Evolutionary conservation across 2,329 filamentous ascomycete species (phyloP).

Genomic region (Botrytis aclada): DNA sequence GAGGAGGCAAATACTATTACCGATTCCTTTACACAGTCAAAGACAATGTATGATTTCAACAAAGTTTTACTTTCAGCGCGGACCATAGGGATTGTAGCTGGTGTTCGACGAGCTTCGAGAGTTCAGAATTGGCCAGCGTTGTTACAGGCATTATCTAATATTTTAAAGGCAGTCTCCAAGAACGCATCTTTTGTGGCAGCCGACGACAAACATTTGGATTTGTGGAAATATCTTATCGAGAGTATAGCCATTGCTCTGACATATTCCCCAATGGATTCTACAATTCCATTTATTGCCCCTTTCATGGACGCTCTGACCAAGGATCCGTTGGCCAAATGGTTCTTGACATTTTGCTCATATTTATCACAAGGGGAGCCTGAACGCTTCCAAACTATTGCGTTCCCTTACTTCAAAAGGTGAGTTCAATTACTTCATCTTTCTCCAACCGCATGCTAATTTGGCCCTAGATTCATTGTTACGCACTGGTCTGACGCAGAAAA

Average conservation of each 20-base stretch:
- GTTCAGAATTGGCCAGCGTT: slow-evolving; percentile 69
- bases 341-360: slow-evolving; percentile 81
- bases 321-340: slow-evolving; percentile 66
- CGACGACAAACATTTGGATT: slow-evolving; percentile 38
- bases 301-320: slow-evolving; percentile 64
- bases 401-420: slow-evolving; percentile 76
- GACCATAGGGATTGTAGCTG: slow-evolving; percentile 66
- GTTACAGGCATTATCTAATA: slow-evolving; percentile 52
- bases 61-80: slow-evolving; percentile 49
- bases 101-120: slow-evolving; percentile 77
- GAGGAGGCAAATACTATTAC: slow-evolving; percentile 44
- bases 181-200: slow-evolving; percentile 33
- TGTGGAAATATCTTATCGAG: slow-evolving; percentile 59
- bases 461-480: slow-evolving; percentile 64
- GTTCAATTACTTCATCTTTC: neutral
- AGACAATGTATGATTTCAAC: slow-evolving; percentile 39
- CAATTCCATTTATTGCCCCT: slow-evolving; percentile 66
- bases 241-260: slow-evolving; percentile 67
- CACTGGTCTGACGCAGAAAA: slow-evolving; percentile 67
- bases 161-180: slow-evolving; percentile 50
- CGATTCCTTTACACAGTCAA: slow-evolving; percentile 41
- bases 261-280: slow-evolving; percentile 72
- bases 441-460: slow-evolving; percentile 26
- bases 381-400: slow-evolving; percentile 74
- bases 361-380: slow-evolving; percentile 70